Evolutionary conservation across 768 basidiomycete genomes (phyloP), one percentile per base, ranked within the genome.

Genomic region (Cyclocybe cylindracea): DNA sequence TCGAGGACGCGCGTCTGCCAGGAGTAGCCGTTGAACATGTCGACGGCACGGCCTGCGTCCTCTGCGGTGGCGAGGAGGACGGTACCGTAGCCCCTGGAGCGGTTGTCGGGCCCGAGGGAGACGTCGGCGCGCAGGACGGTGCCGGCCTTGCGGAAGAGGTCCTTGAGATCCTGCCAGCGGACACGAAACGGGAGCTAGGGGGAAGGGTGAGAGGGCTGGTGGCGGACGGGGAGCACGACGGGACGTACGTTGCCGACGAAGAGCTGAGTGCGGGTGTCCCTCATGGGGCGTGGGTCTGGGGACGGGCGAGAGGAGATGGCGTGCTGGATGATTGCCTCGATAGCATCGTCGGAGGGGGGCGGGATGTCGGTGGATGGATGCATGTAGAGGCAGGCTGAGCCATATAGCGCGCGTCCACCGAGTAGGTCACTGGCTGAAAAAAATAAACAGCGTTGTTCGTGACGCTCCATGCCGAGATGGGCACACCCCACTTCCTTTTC

Each of bases 81-180:
- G 9, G 94, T 97, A 24, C 97, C 97, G 64, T 95, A 87, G 1
- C 96, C 96, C 48, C 95, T 80, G 41, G 90, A 93, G 59, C 96
- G 81, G 68, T 97, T 97, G 68, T 94, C 92, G 2, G 91, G 89
- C 4, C 91, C 84, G 32, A 91, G 76, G 49, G 89, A 80, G 56
- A 91, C 83, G 65, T 87, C 83, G 37, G 94, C 87, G 44, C 89
- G 78, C 35, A 92, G 73, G 56, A 95, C 86, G 29, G 91, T 97
- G 38, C 97, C 97, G 5, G 96, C 91, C 58, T 91, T 89, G 35
- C 96, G 85, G 70, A 99, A 98, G 46, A 99, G 83, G 67, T 99
- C 96, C 62, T 99, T 98, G 56, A 99, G 82, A 74, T 99, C 97
- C 74, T 99, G 97, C 97, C 97, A 99, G 49, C 97, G 85, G 36